Conservation (phyloP, 2,329 filamentous ascomycete genomes). For the Ophiocordyceps camponoti-floridani region DNA sequence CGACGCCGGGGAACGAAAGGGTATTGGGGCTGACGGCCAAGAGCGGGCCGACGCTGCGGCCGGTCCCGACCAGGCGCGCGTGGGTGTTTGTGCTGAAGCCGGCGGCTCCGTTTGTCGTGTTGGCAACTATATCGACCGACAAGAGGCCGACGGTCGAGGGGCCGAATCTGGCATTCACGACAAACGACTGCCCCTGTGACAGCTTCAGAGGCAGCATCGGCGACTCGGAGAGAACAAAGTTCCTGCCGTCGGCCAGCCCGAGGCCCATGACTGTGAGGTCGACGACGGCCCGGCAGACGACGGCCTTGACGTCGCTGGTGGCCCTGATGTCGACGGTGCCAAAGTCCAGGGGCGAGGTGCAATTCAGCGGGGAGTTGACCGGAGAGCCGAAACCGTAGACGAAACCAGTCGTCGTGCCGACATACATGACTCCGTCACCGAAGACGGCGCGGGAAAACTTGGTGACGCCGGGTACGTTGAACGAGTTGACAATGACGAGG, state of each 20-base stretch:
- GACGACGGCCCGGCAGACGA: conserved; percentile 31
- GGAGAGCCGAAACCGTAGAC: conserved; percentile 39
- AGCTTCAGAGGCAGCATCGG: conserved; percentile 14
- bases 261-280: conserved; percentile 22
- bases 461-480: conserved; percentile 30
- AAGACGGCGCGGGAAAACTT: conserved; percentile 42
- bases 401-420: conserved; percentile 31
- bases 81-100: conserved; percentile 28
- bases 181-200: conserved; percentile 19
- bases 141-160: conserved; percentile 27
- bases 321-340: conserved; percentile 23
- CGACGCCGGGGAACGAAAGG: conserved; percentile 29
- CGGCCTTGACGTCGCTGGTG: conserved; percentile 7
- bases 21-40: conserved; percentile 27
- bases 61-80: conserved; percentile 28
- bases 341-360: conserved; percentile 29
- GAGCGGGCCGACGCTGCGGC: conserved; percentile 24
- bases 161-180: conserved; percentile 23
- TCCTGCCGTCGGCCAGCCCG: conserved; percentile 12
- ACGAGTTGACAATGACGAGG: conserved; percentile 29
- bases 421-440: conserved; percentile 34
- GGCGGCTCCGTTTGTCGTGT: conserved; percentile 24
- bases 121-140: conserved; percentile 26
- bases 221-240: conserved; percentile 18
- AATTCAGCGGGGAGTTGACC: conserved; percentile 34